These are phyloP conservation scores for Austroboletus novae-zelandiae DNA, from an alignment of 1,284 basidiomycete genomes.

Conservation along the genomic window DNA sequence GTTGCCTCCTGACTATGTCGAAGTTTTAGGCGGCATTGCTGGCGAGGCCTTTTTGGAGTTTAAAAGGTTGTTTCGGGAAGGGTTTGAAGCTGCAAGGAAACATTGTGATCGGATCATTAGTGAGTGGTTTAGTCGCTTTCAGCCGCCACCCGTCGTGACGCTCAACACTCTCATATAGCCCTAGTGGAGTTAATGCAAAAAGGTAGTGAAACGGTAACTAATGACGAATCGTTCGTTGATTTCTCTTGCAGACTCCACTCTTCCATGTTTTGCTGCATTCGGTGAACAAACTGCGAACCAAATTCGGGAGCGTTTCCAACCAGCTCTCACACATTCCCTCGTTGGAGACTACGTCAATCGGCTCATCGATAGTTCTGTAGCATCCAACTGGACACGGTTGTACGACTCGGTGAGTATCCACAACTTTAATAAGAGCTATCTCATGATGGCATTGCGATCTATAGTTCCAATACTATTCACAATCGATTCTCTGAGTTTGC, in stretches of 20 bases:
- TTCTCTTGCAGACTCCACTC: slow-evolving; percentile 67
- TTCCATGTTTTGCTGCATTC: slow-evolving; percentile 90
- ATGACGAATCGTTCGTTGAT: slow-evolving; percentile 5
- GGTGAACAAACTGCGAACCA: slow-evolving; percentile 89
- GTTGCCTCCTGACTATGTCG: slow-evolving; percentile 91
- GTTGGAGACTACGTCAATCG: slow-evolving; percentile 88
- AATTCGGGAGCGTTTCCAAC: slow-evolving; percentile 92
- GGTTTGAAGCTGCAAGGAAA: slow-evolving; percentile 92
- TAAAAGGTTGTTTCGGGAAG: slow-evolving; percentile 84
- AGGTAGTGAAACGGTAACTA: slow-evolving; percentile 44
- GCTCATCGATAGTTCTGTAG: slow-evolving; percentile 83
- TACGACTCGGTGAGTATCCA: slow-evolving; percentile 77
- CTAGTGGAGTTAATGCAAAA: slow-evolving; percentile 97
- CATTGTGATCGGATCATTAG: slow-evolving; percentile 97
- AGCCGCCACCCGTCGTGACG: slow-evolving; percentile 5
- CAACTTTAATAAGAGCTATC: background rate
- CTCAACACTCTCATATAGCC: slow-evolving; percentile 43
- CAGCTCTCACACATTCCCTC: slow-evolving; percentile 82
- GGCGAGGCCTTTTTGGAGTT: slow-evolving; percentile 83
- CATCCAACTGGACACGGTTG: slow-evolving; percentile 89
- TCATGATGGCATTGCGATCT: slow-evolving; percentile 5
- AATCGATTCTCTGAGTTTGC: slow-evolving; percentile 63
- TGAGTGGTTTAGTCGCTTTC: slow-evolving; percentile 40
- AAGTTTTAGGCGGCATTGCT: slow-evolving; percentile 89
- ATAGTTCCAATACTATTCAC: slow-evolving; percentile 82